phyloP scores from a whole-genome alignment of 2,329 filamentous ascomycete genomes.

The Penicillium expansum region DNA sequence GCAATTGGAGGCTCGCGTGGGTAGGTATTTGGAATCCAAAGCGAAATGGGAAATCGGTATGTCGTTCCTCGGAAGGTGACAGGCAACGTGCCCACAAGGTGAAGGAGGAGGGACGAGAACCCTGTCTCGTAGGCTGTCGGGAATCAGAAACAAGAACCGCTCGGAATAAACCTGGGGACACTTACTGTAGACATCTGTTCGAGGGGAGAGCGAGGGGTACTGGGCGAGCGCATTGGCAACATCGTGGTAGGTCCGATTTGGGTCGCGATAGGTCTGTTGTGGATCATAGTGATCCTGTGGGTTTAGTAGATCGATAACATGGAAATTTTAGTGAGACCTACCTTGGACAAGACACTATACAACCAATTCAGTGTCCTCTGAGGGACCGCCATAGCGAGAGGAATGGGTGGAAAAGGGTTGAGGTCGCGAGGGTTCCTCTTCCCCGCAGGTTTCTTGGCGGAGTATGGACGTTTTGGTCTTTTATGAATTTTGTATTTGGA shows the following conservation, averaged over 20 bases:
- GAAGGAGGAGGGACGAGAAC: conserved; percentile 77
- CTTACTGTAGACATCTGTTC: conserved; percentile 94
- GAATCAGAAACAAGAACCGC: conserved; percentile 23
- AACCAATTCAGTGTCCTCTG: conserved; percentile 94
- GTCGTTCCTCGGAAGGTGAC: conserved; percentile 83
- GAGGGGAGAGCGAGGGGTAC: conserved; percentile 75
- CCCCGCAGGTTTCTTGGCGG: conserved; percentile 15
- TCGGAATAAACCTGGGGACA: conserved; percentile 8
- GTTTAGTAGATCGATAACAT: conserved; percentile 1
- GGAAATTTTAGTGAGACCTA: conserved; percentile 35
- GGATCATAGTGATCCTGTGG: conserved; percentile 39
- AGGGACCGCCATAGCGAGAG: conserved; percentile 58
- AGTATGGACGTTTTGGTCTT: neutral
- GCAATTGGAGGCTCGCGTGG: conserved; percentile 80
- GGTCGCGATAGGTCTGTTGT: conserved; percentile 82
- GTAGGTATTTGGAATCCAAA: conserved; percentile 93
- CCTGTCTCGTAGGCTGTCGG: conserved; percentile 80
- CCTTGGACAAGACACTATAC: conserved; percentile 81
- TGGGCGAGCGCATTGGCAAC: conserved; percentile 77
- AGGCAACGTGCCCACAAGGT: conserved; percentile 84
- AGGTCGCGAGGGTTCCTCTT: conserved; percentile 1
- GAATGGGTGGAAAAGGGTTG: conserved; percentile 6
- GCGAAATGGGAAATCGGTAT: conserved; percentile 84
- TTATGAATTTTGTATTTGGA: neutral
- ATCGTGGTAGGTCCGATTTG: conserved; percentile 89